Percentiles rank a stretch among this genome's conserved stretches.
Evolutionary conservation across 768 basidiomycete genomes (phyloP).

Genomic region (Myochromella boudieri): DNA sequence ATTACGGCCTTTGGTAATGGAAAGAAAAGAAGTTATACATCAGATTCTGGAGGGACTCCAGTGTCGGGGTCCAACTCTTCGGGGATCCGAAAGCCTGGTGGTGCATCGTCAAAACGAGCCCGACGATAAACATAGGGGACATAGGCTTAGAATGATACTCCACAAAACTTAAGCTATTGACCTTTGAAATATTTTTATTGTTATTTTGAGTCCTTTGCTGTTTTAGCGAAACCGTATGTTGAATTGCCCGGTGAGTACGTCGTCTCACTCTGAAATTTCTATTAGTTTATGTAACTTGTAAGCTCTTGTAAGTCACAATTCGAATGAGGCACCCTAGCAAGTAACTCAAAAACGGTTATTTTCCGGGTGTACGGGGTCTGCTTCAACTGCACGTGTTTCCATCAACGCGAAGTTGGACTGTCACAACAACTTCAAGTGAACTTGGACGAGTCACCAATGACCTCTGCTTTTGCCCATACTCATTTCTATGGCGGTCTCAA

Average conservation of each 20-base stretch:
- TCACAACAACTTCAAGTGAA: slow-evolving; percentile 4
- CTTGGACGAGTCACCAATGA: slow-evolving; percentile 13
- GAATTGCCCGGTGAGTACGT: no score
- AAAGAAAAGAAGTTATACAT: slow-evolving; percentile 17
- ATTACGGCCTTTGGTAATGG: slow-evolving; percentile 8
- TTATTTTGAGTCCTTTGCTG: no score
- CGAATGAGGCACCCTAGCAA: no score
- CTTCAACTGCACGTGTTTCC: slow-evolving; percentile 7
- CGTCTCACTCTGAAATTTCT: no score
- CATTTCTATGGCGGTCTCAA: slow-evolving; percentile 13
- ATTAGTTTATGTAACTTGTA: no score
- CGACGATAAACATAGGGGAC: slow-evolving; percentile 2
- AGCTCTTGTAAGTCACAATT: no score
- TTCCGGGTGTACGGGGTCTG: not conserved
- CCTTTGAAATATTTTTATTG: no score
- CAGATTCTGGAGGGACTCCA: slow-evolving; percentile 4
- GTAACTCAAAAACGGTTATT: no score
- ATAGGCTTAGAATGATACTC: no score
- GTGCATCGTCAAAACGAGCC: slow-evolving; percentile 2
- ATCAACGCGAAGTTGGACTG: slow-evolving; percentile 15
- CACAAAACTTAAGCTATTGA: no score
- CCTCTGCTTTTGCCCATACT: slow-evolving; percentile 20
- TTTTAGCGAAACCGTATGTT: no score
- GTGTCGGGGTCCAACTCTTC: slow-evolving; percentile 1
- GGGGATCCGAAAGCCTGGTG: not conserved